Base-by-base conservation (phyloP, 2,329 filamentous ascomycete species). In the Neonectria punicea region DNA sequence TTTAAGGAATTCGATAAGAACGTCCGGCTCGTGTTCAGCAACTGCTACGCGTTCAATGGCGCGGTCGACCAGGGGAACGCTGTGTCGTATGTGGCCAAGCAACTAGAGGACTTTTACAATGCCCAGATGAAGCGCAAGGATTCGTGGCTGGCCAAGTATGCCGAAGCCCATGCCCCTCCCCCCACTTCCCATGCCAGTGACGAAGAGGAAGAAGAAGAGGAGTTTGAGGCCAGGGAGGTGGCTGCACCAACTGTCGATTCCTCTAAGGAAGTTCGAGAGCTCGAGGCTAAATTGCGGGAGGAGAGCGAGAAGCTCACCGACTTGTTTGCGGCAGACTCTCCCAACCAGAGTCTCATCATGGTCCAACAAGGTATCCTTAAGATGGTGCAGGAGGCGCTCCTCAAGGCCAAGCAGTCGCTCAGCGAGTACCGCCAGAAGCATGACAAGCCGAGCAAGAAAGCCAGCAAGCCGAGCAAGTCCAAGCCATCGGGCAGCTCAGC, bases 11-110 rank as follows among this genome's bases (percentile, higher is more conserved):
- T 98, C 72, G 92, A 97, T 75, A 87, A 87, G 63, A 94, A 97
- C 74, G 88, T 97, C 59, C 87, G 89, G 53, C 87, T 94, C 61
- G 94, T 98, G 70, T 91, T 98, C 74, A 86, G 88, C 71, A 99
- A 99, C 78, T 98, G 95, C 79, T 93, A 90, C 83, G 91, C 91
- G 68, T 99, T 98, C 86, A 99, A 99, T 72, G 83, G 84, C 3
- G 83, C 86, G 1, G 74, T 77, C 4, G 72, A 75, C 0, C 77
- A 80, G 59, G 90, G 89, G 9, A 93, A 97, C 67, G 85, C 89
- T 1, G 92, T 97, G 16, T 90, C 93, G 63, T 78, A 85, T 32
- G 85, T 91, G 69, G 95, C 93, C 13, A 89, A 92, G 71, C 83
- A 89, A 64, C 83, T 97, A 3, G 89, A 97, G 76, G 86, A 88